Base-by-base conservation (phyloP, 148 eudicot genomes). In the Cornus suecica region DNA sequence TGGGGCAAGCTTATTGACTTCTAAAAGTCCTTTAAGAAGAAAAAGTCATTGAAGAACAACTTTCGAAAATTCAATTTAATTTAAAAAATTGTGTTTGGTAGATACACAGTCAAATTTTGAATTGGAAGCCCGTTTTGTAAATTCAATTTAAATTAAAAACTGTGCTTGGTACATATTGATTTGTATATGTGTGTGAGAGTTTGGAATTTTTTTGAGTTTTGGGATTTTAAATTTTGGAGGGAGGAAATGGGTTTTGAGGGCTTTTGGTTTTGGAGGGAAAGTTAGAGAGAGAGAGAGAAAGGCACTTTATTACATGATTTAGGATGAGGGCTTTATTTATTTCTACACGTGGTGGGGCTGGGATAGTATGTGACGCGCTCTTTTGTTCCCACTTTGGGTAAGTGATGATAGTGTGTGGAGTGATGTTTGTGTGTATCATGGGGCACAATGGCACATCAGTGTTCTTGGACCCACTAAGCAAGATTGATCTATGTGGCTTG, bases 161-260 rank as follows among this genome's bases (percentile, higher is more conserved):
- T n/a, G n/a, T n/a, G n/a, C n/a, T n/a, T n/a, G n/a, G n/a, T n/a
- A n/a, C n/a, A n/a, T n/a, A 58, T 58, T 4, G 6, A 52, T 22
- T 20, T 58, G 20, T 22, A 13, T 3, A 4, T 3, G 45, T 37
- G 20, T 42, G 20, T 66, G n/a, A 7, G 41, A 20, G 29, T 54
- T 54, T 18, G 64, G 54, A 26, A n/a, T n/a, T n/a, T 9, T 66
- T 65, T 54, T 22, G 32, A 66, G 10, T 8, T 76, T 54, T 22
- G 32, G 52, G 10, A 6, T 76, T 76, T 75, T 48, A 24, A 69
- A 66, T 32, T 23, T 75, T 75, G 71, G 78, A 66, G 71, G 78
- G 78, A 74, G 34, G 52, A 32, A 8, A 5, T 20, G 28, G 18
- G 34, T 45, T 69, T 69, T 23, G 41, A 24, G 11, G 10, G 30